Percentiles rank a stretch among this genome's conserved stretches.
These are phyloP conservation scores for Debaryomycetaceae sp. DNA, from an alignment of 1,139 yeast genomes.

Conservation along the genomic window DNA sequence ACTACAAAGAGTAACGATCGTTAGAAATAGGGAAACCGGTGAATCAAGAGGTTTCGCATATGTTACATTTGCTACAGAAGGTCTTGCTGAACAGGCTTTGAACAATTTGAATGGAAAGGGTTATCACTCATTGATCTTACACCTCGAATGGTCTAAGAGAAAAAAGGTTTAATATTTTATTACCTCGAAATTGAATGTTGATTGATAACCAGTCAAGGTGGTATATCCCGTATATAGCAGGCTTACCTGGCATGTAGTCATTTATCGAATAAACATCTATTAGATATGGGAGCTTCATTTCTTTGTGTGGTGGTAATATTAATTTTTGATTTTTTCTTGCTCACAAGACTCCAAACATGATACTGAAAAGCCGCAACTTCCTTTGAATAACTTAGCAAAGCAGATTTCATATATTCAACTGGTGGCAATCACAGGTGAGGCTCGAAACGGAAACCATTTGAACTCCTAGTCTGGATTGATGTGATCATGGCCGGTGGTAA, in stretches of 20 bases:
- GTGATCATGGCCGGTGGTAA: neutral
- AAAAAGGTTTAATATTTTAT: conserved; percentile 16
- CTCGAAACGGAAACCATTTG: neutral
- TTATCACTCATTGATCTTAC: conserved; percentile 85
- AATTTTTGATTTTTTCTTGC: too few relatives aligned
- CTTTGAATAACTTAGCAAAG: neutral
- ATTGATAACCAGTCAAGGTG: neutral
- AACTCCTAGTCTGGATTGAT: neutral
- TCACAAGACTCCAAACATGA: neutral
- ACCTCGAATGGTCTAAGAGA: conserved; percentile 61
- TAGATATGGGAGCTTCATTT: neutral
- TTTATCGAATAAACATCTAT: neutral
- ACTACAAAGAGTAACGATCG: conserved; percentile 77
- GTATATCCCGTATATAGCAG: neutral
- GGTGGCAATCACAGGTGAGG: neutral
- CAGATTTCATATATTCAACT: neutral
- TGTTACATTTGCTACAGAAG: conserved; percentile 72
- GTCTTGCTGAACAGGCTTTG: conserved; percentile 74
- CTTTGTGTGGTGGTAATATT: neutral
- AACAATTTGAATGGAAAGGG: conserved; percentile 85
- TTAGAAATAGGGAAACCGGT: conserved; percentile 91
- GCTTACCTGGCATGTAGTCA: neutral
- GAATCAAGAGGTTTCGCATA: conserved; percentile 97
- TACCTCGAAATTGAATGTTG: conserved; percentile 1
- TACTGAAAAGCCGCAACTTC: too few relatives aligned